Conservation (phyloP, 306 rosid species). For the Rosa chinensis region DNA sequence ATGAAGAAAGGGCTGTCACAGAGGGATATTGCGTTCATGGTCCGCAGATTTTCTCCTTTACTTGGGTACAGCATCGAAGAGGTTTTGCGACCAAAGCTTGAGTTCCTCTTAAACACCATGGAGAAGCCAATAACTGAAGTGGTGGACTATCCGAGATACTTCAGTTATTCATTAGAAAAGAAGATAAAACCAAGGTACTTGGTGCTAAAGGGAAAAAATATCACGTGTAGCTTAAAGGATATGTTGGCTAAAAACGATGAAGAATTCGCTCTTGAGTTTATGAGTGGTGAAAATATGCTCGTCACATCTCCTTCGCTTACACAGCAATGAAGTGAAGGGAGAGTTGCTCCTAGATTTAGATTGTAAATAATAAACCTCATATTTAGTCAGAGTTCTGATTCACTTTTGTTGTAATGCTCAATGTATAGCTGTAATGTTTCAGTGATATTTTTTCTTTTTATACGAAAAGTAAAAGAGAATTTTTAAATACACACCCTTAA, state of each 20-base stretch:
- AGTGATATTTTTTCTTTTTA: too few species aligned
- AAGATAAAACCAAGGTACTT: conserved; percentile 83
- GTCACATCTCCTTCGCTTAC: conserved; percentile 19
- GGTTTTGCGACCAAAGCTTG: conserved; percentile 77
- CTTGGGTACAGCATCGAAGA: conserved; percentile 79
- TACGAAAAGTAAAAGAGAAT: too few species aligned
- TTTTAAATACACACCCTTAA: too few species aligned
- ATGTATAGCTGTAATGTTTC: not conserved
- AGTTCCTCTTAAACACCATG: conserved; percentile 73
- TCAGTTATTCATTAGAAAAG: conserved; percentile 90
- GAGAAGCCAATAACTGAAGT: conserved; percentile 69
- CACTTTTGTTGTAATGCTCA: not conserved
- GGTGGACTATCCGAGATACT: conserved; percentile 83
- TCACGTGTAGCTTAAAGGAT: conserved; percentile 67
- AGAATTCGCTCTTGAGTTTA: conserved; percentile 66
- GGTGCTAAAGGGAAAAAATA: conserved; percentile 59
- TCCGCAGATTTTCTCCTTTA: conserved; percentile 75
- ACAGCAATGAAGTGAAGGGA: conserved; percentile 12
- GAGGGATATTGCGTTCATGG: conserved; percentile 68
- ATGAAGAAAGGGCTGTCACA: conserved; percentile 63
- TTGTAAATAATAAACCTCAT: conserved; percentile 31
- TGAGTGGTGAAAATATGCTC: conserved; percentile 32
- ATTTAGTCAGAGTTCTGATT: not conserved
- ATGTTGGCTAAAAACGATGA: conserved; percentile 85
- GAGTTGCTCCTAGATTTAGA: conserved; percentile 8